Evolutionary conservation across 2,329 filamentous ascomycete species (phyloP).

Genomic region (Coniosporium tulheliwenetii): DNA sequence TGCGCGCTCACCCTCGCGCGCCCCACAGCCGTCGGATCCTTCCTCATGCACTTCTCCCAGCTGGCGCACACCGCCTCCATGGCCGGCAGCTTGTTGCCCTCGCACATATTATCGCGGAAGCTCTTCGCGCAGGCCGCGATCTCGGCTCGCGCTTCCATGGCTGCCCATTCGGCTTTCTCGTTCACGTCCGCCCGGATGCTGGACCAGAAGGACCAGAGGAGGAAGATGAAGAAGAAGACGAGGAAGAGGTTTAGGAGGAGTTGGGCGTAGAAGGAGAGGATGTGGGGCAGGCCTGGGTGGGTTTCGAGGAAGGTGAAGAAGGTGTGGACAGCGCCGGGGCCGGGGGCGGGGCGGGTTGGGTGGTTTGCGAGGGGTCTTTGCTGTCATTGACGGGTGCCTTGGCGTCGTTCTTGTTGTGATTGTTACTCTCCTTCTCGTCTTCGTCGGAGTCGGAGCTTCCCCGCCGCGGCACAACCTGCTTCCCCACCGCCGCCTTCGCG

Average conservation of each 20-base stretch:
- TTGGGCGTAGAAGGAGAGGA: conserved; percentile 52
- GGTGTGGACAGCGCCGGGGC: conserved; percentile 20
- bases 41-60: conserved; percentile 80
- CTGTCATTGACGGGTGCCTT: conserved; percentile 1
- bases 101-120: conserved; percentile 64
- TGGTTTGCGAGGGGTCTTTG: conserved; percentile 1
- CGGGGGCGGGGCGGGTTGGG: conserved; percentile 2
- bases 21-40: conserved; percentile 63
- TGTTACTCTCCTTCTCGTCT: neutral
- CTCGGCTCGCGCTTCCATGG: conserved; percentile 52
- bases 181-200: conserved; percentile 63
- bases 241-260: conserved; percentile 50
- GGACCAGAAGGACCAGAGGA: conserved; percentile 52
- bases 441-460: conserved; percentile 4
- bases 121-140: conserved; percentile 60
- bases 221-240: conserved; percentile 41
- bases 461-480: conserved; percentile 13
- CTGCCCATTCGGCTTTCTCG: conserved; percentile 52
- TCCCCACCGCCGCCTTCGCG: conserved; percentile 3
- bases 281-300: conserved; percentile 48
- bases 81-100: conserved; percentile 51
- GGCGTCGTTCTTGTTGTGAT: neutral
- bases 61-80: conserved; percentile 57
- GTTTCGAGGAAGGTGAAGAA: conserved; percentile 47
- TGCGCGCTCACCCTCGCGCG: conserved; percentile 68